Conservation (phyloP, 768 basidiomycete genomes). For the Trametes elegans region DNA sequence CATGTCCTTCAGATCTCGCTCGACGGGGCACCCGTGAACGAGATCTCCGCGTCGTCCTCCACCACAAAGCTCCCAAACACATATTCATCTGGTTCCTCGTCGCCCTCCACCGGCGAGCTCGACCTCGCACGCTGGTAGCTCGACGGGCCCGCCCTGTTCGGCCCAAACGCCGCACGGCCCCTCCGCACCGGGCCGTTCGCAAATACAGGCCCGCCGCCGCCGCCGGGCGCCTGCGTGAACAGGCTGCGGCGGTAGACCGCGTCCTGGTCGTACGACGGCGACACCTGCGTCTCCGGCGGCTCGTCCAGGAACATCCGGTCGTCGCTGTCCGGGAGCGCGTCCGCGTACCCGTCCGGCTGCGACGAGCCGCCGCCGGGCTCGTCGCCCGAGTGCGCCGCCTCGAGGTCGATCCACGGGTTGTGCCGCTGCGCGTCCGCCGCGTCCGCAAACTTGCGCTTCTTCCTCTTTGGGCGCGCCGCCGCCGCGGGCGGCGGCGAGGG, state of each 20-base stretch:
- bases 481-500: too few species aligned
- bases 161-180: conserved; percentile 17
- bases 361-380: conserved; percentile 68
- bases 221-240: conserved; percentile 59
- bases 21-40: conserved; percentile 27
- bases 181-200: conserved; percentile 46
- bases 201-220: conserved; percentile 53
- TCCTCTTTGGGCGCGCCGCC: conserved; percentile 16
- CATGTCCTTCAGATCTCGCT: conserved; percentile 5
- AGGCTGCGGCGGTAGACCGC: conserved; percentile 69
- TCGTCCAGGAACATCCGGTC: conserved; percentile 68
- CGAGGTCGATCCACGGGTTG: conserved; percentile 58
- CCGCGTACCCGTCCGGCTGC: conserved; percentile 48
- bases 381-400: conserved; percentile 79
- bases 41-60: conserved; percentile 70
- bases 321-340: conserved; percentile 63
- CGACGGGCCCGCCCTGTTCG: conserved; percentile 32
- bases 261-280: conserved; percentile 72
- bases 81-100: conserved; percentile 62
- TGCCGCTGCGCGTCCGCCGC: conserved; percentile 35
- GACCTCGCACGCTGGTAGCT: conserved; percentile 37
- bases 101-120: conserved; percentile 55
- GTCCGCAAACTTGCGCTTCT: conserved; percentile 31
- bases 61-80: conserved; percentile 78
- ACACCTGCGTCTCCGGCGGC: conserved; percentile 62